Base-by-base conservation (phyloP, 768 basidiomycete genomes). In the Pleurotus sapidus region DNA sequence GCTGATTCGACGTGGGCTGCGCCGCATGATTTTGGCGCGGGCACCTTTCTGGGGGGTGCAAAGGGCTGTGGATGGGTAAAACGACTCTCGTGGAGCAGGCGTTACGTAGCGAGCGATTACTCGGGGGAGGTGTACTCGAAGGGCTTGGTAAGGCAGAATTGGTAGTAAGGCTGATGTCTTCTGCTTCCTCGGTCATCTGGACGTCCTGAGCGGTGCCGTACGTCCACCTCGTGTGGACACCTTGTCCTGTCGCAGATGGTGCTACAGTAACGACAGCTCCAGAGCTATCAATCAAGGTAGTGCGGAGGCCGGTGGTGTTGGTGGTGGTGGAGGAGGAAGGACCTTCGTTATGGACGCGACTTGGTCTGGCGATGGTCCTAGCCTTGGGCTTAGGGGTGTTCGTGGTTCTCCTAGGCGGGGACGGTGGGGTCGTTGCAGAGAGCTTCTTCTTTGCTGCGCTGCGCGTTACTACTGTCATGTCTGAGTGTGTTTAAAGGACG, bases 201-300 rank as follows among this genome's bases (percentile, higher is more conserved):
- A 37, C 5, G 37, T 25, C n/a, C 14, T 8, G 12, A 12, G 30
- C n/a, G 15, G 56, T 37, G 17, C n/a, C 37, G 46, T 55, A 47
- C 23, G 23, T 12, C 58, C 58, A 59, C 15, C 53, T 42, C 7
- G 54, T 59, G 37, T 59, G 58, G 6, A 55, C 48, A 34, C 53
- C 58, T 39, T 59, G 53, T 7, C 58, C 58, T 9, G 58, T 59
- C 1, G 58, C 58, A 7, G 58, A 59, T 17, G 58, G 53, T 9
- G 20, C 37, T 18, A 59, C 53, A n/a, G 53, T 59, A 37, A 55
- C 18, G 14, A 46, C 42, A 9, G 43, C 48, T 11, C 39, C 53
- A 3, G 34, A 11, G 54, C 45, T 39, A n/a, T 42, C 51, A 12
- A 54, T 40, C 6, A 54, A 24, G 20, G 51, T 30, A n/a, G 51